phyloP scores from a whole-genome alignment of 306 rosid species.

The apple (Malus domestica) region DNA sequence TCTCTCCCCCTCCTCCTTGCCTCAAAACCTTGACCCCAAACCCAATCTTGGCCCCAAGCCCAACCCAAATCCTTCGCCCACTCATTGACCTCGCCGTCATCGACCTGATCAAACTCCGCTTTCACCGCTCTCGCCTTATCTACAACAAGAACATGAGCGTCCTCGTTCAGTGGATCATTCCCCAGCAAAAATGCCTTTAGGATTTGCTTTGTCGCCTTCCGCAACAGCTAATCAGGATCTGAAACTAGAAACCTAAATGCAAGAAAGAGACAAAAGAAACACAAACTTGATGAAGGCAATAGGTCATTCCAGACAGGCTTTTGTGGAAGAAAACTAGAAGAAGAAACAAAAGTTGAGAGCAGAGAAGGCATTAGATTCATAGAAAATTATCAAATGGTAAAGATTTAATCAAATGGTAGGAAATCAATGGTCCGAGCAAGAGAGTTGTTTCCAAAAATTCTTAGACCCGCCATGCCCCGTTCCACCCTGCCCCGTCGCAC shows the following conservation, averaged over 20 bases:
- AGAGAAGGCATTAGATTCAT: slow-evolving; percentile 39
- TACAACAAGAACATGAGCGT: slow-evolving; percentile 50
- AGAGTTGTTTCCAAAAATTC: too few relatives aligned
- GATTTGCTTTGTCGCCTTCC: slow-evolving; percentile 35
- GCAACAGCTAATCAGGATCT: slow-evolving; percentile 37
- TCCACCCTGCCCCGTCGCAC: too few relatives aligned
- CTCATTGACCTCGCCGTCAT: slow-evolving; percentile 52
- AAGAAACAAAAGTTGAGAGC: slow-evolving; percentile 15
- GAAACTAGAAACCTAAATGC: slow-evolving; percentile 6
- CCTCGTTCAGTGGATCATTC: slow-evolving; percentile 54
- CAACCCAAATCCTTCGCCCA: slow-evolving; percentile 26
- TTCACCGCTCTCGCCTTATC: slow-evolving; percentile 61
- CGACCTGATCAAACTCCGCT: slow-evolving; percentile 43
- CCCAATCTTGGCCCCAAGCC: slow-evolving; percentile 19
- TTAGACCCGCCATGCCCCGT: too few relatives aligned
- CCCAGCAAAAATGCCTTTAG: too few relatives aligned
- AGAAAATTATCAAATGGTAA: too few relatives aligned
- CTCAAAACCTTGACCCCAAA: background rate
- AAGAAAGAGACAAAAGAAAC: background rate
- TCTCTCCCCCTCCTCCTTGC: background rate
- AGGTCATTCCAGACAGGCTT: slow-evolving; percentile 44
- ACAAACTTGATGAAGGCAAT: slow-evolving; percentile 39
- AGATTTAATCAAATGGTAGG: too few relatives aligned
- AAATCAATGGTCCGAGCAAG: too few relatives aligned
- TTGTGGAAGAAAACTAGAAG: slow-evolving; percentile 21